Evolutionary conservation across 129 eudicot species (phyloP).

Genomic region (Lonicera japonica): DNA sequence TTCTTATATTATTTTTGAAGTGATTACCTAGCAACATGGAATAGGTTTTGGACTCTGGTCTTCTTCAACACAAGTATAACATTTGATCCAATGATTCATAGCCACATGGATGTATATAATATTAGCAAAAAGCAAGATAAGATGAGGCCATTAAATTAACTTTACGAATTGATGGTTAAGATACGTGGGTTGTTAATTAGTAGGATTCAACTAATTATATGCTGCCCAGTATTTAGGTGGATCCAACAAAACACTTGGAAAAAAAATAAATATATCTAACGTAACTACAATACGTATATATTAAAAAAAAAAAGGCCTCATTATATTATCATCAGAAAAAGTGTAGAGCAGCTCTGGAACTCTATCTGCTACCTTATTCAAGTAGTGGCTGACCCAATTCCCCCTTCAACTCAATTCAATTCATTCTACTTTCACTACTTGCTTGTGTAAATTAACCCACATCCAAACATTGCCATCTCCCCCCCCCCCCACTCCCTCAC

Average conservation of each 20-base stretch:
- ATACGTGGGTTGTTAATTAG: conserved; percentile 8
- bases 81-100: background rate
- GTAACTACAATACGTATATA: too few relatives aligned
- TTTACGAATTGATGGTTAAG: conserved; percentile 7
- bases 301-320: conserved; percentile 21
- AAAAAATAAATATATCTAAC: background rate
- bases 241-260: conserved; percentile 17
- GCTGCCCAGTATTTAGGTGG: conserved; percentile 15
- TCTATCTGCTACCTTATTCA: conserved; percentile 49
- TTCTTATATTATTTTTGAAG: too few relatives aligned
- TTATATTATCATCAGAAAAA: conserved; percentile 28
- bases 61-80: background rate
- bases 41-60: background rate
- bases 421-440: conserved; percentile 1
- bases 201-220: conserved; percentile 36
- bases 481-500: too few relatives aligned
- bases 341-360: conserved; percentile 31
- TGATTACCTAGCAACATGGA: conserved; percentile 1
- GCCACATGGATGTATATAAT: background rate
- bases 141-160: conserved; percentile 6
- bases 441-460: background rate
- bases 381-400: conserved; percentile 49
- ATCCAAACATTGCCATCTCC: background rate
- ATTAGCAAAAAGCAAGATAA: conserved; percentile 21
- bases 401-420: too few relatives aligned